A percentile compares a stretch with the other conserved stretches of the same genome.
Evolutionary conservation across 2,329 filamentous ascomycete genomes (phyloP).

Genomic region (Venturia effusa): DNA sequence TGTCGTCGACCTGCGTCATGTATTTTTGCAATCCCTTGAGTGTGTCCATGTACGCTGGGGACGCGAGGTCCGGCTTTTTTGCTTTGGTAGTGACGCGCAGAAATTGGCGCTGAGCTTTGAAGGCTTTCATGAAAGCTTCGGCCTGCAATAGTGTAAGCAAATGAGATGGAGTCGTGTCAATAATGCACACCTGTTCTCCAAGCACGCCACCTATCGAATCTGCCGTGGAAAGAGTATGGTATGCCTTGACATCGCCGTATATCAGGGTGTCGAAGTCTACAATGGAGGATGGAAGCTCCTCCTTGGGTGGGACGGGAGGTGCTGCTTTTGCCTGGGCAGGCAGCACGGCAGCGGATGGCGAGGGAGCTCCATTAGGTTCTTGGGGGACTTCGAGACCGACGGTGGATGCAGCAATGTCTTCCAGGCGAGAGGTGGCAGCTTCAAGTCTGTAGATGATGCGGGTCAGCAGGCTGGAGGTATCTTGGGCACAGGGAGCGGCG

Average conservation of each 20-base stretch:
- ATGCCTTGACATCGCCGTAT: conserved; percentile 37
- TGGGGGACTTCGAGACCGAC: conserved; percentile 39
- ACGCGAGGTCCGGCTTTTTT: conserved; percentile 75
- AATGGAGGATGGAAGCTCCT: conserved; percentile 50
- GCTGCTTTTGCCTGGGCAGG: conserved; percentile 15
- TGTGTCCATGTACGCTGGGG: conserved; percentile 60
- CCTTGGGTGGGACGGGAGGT: conserved; percentile 26
- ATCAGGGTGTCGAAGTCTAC: conserved; percentile 81
- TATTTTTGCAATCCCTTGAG: conserved; percentile 79
- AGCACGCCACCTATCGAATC: conserved; percentile 67
- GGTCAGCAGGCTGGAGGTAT: conserved; percentile 32
- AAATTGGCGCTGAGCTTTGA: conserved; percentile 78
- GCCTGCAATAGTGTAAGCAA: conserved; percentile 27
- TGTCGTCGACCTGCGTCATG: conserved; percentile 65
- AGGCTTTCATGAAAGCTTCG: conserved; percentile 51
- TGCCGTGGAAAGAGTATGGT: not conserved
- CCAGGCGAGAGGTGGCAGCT: conserved; percentile 88
- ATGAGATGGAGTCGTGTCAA: not conserved
- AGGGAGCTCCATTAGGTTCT: conserved; percentile 15
- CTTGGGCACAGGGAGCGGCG: not conserved
- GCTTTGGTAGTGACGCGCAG: conserved; percentile 80
- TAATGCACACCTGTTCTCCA: conserved; percentile 59
- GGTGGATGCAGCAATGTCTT: conserved; percentile 82
- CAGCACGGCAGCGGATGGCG: conserved; percentile 11
- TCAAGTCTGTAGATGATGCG: conserved; percentile 61